A percentile compares a stretch with the other conserved stretches of the same genome.
Evolutionary conservation across 2,329 filamentous ascomycete genomes (phyloP).

Genomic region (Botrytis byssoidea): DNA sequence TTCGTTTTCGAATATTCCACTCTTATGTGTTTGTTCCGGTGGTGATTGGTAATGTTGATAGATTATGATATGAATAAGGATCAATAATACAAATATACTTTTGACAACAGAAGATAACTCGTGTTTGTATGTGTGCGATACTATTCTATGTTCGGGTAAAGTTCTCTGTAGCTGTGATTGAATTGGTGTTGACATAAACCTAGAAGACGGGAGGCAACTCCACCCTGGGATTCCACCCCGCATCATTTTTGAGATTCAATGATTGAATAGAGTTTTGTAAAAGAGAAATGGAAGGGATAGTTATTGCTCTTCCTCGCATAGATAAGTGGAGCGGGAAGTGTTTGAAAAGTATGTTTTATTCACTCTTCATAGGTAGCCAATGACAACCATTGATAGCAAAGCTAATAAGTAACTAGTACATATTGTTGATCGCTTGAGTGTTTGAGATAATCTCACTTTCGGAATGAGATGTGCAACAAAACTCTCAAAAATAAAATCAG

Average conservation of each 20-base stretch:
- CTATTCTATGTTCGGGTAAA: background rate
- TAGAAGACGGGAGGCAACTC: background rate
- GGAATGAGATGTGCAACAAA: slow-evolving; percentile 2
- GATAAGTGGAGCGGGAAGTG: background rate
- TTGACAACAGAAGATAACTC: background rate
- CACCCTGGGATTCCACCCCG: background rate
- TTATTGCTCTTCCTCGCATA: background rate
- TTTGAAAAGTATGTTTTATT: background rate
- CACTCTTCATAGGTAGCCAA: background rate
- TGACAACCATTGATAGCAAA: background rate
- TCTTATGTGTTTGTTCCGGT: background rate
- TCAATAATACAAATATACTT: background rate
- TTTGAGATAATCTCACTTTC: background rate
- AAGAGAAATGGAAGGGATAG: no score
- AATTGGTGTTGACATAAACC: background rate
- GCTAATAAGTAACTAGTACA: background rate
- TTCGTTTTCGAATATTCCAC: background rate
- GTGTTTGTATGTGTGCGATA: background rate
- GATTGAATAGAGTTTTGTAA: no score
- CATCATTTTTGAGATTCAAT: no score
- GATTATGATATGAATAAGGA: background rate
- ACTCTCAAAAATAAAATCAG: background rate
- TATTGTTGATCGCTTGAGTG: background rate
- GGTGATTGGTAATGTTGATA: background rate
- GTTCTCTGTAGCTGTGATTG: background rate